phyloP scores from a whole-genome alignment of 192 early-diverging fungal genomes.

The Gigaspora rosea region DNA sequence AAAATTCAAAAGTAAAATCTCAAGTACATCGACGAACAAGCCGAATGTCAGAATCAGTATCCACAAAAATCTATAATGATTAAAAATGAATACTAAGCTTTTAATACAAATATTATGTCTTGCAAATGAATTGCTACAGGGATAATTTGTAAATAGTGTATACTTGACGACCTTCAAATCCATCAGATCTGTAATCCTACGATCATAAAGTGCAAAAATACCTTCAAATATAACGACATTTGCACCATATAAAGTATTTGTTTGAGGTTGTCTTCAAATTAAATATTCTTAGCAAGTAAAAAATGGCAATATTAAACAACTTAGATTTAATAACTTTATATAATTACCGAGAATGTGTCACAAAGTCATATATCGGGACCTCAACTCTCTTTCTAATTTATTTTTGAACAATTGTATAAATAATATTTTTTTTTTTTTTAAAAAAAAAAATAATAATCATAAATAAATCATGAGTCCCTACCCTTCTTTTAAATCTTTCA shows the following conservation, averaged over 20 bases:
- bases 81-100: slow-evolving; percentile 15
- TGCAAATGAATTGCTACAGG: neutral
- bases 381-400: slow-evolving; percentile 59
- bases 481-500: slow-evolving; percentile 80
- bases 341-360: slow-evolving; percentile 73
- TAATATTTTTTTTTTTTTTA: slow-evolving; percentile 28
- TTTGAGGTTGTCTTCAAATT: slow-evolving; percentile 47
- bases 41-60: slow-evolving; percentile 92
- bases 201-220: slow-evolving; percentile 94
- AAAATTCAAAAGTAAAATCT: neutral
- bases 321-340: neutral
- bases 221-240: slow-evolving; percentile 97
- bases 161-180: slow-evolving; percentile 61
- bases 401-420: neutral
- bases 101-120: neutral
- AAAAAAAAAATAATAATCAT: slow-evolving; percentile 10
- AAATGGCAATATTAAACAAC: neutral
- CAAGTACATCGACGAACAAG: slow-evolving; percentile 77
- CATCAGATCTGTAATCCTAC: slow-evolving; percentile 77
- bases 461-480: slow-evolving; percentile 32
- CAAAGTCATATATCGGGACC: slow-evolving; percentile 92
- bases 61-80: slow-evolving; percentile 81
- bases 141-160: neutral
- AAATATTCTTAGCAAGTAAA: neutral
- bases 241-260: slow-evolving; percentile 83